A percentile compares a stretch with the other conserved stretches of the same genome.
phyloP scores from a whole-genome alignment of 176 grass and related monocot genomes.

The Phragmites australis region DNA sequence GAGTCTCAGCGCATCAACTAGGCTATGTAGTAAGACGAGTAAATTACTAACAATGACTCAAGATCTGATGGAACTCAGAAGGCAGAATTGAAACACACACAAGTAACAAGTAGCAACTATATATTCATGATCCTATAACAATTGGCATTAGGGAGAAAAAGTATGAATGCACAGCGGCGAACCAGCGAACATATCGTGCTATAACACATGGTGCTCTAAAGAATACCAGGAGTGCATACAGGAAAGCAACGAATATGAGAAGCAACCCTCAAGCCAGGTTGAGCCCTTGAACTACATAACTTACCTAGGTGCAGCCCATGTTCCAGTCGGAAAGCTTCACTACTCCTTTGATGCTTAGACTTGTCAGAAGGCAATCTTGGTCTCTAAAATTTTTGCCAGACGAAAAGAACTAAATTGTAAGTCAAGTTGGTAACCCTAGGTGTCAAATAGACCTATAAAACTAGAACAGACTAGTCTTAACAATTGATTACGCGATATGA shows the following conservation, averaged over 20 bases:
- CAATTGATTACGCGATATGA: slow-evolving; percentile 30
- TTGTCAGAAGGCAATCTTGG: slow-evolving; percentile 50
- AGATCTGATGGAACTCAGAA: no score
- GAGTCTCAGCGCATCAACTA: no score
- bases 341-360: slow-evolving; percentile 51
- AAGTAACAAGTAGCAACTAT: no score
- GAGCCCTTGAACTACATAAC: no score
- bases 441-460: not conserved
- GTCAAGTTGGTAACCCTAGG: not conserved
- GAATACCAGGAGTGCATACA: not conserved
- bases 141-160: no score
- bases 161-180: not conserved
- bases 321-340: slow-evolving; percentile 65
- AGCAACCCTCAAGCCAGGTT: not conserved
- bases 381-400: slow-evolving; percentile 33
- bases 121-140: no score
- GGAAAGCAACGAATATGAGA: not conserved
- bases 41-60: no score
- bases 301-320: slow-evolving; percentile 66
- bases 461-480: slow-evolving; percentile 3
- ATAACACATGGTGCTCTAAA: not conserved
- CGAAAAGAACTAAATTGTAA: slow-evolving; percentile 38
- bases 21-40: no score
- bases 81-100: no score
- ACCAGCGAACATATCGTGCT: not conserved